Evolutionary conservation across 768 basidiomycete species (phyloP).

Genomic region (Antrodiella citrinella): DNA sequence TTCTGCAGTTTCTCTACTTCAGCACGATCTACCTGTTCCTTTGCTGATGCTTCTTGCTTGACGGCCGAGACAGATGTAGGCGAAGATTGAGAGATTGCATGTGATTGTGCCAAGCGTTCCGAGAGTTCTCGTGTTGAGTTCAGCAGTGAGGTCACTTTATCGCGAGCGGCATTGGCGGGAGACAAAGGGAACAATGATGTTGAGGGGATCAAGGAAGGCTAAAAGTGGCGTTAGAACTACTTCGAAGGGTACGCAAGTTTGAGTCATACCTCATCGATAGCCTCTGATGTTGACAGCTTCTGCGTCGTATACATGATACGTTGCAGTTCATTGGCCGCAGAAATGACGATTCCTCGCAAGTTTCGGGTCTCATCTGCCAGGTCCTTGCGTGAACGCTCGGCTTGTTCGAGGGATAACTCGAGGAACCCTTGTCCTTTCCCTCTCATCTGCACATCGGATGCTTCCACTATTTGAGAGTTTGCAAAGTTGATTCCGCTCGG

Average conservation of each 20-base stretch:
- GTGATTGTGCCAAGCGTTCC: slow-evolving; percentile 18
- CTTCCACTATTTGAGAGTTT: slow-evolving; percentile 22
- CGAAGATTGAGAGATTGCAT: slow-evolving; percentile 13
- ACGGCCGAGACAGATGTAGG: background rate
- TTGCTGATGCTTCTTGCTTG: background rate
- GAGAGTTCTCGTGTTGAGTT: slow-evolving; percentile 19
- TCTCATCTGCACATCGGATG: slow-evolving; percentile 44
- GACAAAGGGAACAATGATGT: slow-evolving; percentile 20
- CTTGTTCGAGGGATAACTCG: slow-evolving; percentile 65
- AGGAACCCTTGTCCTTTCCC: slow-evolving; percentile 47
- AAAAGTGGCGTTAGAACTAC: background rate
- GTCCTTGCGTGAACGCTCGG: slow-evolving; percentile 55
- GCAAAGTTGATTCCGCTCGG: slow-evolving; percentile 34
- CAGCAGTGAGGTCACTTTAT: slow-evolving; percentile 19
- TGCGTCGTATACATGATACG: slow-evolving; percentile 41
- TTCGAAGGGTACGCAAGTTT: background rate
- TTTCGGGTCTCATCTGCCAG: slow-evolving; percentile 58
- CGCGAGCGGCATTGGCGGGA: slow-evolving; percentile 17
- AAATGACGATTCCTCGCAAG: slow-evolving; percentile 52
- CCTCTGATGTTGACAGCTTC: slow-evolving; percentile 27
- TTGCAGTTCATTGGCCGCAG: slow-evolving; percentile 59
- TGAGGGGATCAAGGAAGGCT: slow-evolving; percentile 32
- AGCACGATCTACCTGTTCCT: slow-evolving; percentile 6
- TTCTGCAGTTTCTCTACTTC: slow-evolving; percentile 37
- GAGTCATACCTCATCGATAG: slow-evolving; percentile 39